Evolutionary conservation across 2,329 filamentous ascomycete species (phyloP), one percentile per base, ranked within the genome.

Genomic region (Cladosporium colombiae): DNA sequence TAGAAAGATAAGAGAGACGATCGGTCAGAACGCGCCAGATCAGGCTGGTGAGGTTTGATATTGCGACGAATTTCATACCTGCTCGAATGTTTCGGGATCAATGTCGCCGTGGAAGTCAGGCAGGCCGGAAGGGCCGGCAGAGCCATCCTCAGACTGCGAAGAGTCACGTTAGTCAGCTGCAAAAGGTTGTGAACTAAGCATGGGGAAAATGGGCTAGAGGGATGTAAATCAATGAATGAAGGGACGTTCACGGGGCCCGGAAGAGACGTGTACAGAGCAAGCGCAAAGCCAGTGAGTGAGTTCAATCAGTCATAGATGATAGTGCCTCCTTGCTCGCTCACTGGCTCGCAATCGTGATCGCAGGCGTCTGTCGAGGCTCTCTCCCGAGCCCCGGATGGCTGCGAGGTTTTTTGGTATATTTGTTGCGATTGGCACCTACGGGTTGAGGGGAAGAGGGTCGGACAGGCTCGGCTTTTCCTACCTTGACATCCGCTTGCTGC

Each of bases 11-110:
- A 29, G n/a, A 37, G 50, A 50, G 21, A 29, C 5, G 2, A 16
- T 29, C 10, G 46, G 35, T 64, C 6, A 57, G 37, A 25, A 46
- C 14, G 8, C 5, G 37, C 23, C 23, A 29, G 16, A 23, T 27
- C 8, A 31, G 16, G 56, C 37, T 31, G 33, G 23, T 7, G 6
- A 23, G 23, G 40, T n/a, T 14, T 18, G 8, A 25, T 25, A 3
- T 57, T 21, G 31, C 27, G 31, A 27, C 21, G 31, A 40, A 18
- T 37, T 46, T 29, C 70, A 65, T 64, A 75, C 74, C 83, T 98
- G 95, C 73, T 89, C 88, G 74, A 99, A 99, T 65, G 93, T 96
- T 64, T 80, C 77, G 68, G 83, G 81, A 78, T 98, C 94, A 79
- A 99, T 89, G 76, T 85, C 84, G 70, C 95, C 91, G 67, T 87